Base-by-base conservation (phyloP, 1,284 basidiomycete species). In the Chondrostereum purpureum region DNA sequence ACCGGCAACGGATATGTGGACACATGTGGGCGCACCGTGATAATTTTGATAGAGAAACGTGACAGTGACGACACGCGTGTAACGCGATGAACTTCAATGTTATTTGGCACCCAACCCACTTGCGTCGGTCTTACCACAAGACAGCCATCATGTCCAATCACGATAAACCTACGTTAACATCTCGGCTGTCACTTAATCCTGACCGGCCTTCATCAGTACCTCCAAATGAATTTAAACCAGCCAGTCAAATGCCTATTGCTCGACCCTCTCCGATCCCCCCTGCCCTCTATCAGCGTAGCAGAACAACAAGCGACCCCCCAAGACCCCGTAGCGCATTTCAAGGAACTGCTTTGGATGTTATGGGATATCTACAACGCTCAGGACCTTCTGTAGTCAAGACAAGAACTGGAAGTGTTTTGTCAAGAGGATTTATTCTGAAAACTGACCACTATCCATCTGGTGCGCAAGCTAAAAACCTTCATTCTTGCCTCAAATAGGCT, bases 371-470 rank as follows among this genome's bases (percentile, higher is more conserved):
- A 3, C 73, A 80, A 51, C 76, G 76, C 13, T 80, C 83, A 27
- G 82, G 75, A 41, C 69, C 79, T 1, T 79, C 80, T 1, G 78
- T 95, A 14, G 92, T 98, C 48, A 95, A 94, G 66, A 87, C 88
- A 11, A 74, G 93, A 42, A 73, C 77, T 2, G 93, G 93, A 19
- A 92, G 88, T 55, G 93, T 98, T 8, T 70, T 98, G 14, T 88
- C 85, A 13, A 70, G 94, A 57, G 92, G 89, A 0, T 91, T 93
- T 60, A 93, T 97, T 48, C 69, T 97, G 53, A 97, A 97, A 72
- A 95, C 93, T 16, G 91, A 95, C 64, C 79, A 91, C 60, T 92
- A 93, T 64, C 91, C 92, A 24, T 88, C 87, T 53, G 87, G 88
- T 80, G 48, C 50, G 65, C 58, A 5, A 4, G 27, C 21, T 41